These are phyloP conservation scores for Rutstroemia sp. DNA, from an alignment of 2,329 filamentous ascomycete species.

Conservation along the genomic window DNA sequence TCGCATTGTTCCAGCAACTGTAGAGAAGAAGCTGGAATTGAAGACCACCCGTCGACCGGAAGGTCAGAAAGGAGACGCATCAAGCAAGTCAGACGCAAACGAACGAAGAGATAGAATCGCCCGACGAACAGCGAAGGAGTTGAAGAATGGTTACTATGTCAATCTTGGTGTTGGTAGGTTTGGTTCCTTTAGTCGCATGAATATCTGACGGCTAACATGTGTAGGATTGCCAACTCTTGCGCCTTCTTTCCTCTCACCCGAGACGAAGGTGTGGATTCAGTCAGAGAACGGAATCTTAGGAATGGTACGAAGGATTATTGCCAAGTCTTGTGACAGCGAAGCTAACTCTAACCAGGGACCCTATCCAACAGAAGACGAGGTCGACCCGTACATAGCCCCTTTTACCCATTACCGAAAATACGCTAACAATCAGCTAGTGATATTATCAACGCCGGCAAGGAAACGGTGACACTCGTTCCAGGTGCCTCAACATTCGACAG, in stretches of 20 bases:
- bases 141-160: constrained; percentile 70
- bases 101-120: constrained; percentile 65
- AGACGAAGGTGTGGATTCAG: constrained; percentile 72
- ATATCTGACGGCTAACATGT: constrained; percentile 36
- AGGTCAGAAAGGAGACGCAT: constrained; percentile 74
- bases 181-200: background rate
- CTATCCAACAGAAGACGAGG: constrained; percentile 63
- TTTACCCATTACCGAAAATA: too few species aligned
- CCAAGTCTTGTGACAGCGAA: background rate
- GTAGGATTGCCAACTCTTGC: constrained; percentile 81
- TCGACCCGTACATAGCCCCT: constrained; percentile 46
- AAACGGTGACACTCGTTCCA: constrained; percentile 71
- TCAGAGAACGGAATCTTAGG: constrained; percentile 82
- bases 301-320: constrained; percentile 37
- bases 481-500: constrained; percentile 74
- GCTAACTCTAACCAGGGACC: constrained; percentile 40
- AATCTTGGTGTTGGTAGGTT: constrained; percentile 66
- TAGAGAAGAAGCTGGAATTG: constrained; percentile 64
- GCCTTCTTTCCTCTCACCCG: constrained; percentile 63
- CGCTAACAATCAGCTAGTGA: constrained; percentile 34
- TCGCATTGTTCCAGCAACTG: constrained; percentile 67
- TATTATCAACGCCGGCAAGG: constrained; percentile 79
- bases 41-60: constrained; percentile 48
- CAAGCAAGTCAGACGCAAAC: constrained; percentile 38
- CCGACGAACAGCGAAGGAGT: constrained; percentile 67